These are phyloP conservation scores for Trichoderma sp. DNA, from an alignment of 2,329 filamentous ascomycete species.

Conservation along the genomic window DNA sequence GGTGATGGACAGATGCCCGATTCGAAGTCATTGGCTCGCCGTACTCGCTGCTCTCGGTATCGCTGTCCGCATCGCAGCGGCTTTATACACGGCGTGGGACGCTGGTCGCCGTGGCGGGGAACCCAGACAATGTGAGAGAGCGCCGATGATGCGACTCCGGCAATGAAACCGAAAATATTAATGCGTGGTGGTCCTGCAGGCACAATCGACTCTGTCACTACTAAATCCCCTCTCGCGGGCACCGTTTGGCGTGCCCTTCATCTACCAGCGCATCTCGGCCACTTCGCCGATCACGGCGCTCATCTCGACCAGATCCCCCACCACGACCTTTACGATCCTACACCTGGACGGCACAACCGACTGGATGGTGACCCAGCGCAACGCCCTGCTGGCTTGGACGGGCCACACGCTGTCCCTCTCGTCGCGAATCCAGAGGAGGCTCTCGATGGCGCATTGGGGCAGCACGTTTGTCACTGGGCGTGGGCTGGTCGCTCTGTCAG, in stretches of 20 bases:
- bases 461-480: slow-evolving; percentile 85
- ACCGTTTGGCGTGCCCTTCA: slow-evolving; percentile 83
- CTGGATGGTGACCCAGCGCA: slow-evolving; percentile 89
- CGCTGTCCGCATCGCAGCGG: slow-evolving; percentile 87
- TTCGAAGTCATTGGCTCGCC: slow-evolving; percentile 93
- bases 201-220: slow-evolving; percentile 84
- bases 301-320: slow-evolving; percentile 82
- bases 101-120: slow-evolving; percentile 84
- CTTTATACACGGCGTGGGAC: slow-evolving; percentile 92
- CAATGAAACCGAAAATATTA: not conserved
- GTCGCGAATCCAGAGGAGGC: slow-evolving; percentile 71
- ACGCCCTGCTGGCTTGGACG: slow-evolving; percentile 93
- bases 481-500: slow-evolving; percentile 80
- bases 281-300: slow-evolving; percentile 86
- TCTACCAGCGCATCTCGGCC: slow-evolving; percentile 89
- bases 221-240: slow-evolving; percentile 82
- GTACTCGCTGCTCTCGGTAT: slow-evolving; percentile 91
- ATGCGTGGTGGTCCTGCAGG: slow-evolving; percentile 50
- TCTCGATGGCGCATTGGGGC: slow-evolving; percentile 88
- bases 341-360: slow-evolving; percentile 92
- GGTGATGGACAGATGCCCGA: slow-evolving; percentile 71
- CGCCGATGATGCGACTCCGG: not conserved
- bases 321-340: slow-evolving; percentile 83
- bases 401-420: slow-evolving; percentile 79
- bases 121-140: slow-evolving; percentile 74